Conservation (phyloP, 2,329 filamentous ascomycete genomes). For the Alternaria dauci region DNA sequence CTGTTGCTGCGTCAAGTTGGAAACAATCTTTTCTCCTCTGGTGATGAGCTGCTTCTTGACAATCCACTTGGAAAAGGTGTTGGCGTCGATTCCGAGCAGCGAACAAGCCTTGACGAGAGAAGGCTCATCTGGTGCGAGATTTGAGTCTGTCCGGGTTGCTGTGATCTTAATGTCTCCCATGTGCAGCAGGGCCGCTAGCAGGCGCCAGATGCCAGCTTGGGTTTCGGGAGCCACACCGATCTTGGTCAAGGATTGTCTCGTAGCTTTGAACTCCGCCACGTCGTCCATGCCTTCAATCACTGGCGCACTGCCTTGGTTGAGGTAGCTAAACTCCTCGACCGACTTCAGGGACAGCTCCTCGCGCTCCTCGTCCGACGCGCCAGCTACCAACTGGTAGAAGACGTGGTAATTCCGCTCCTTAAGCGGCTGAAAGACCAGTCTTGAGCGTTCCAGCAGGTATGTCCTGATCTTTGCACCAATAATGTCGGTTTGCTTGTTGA, state of each 20-base stretch:
- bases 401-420: constrained; percentile 99
- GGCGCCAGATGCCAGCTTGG: constrained; percentile 85
- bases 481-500: constrained; percentile 92
- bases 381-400: constrained; percentile 96
- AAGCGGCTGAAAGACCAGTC: constrained; percentile 94
- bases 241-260: constrained; percentile 82
- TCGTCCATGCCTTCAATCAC: constrained; percentile 95
- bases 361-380: constrained; percentile 83
- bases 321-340: constrained; percentile 91
- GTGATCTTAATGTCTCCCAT: constrained; percentile 97
- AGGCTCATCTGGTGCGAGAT: constrained; percentile 80
- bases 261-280: constrained; percentile 90
- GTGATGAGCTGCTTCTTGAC: constrained; percentile 99
- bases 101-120: constrained; percentile 81
- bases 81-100: constrained; percentile 85
- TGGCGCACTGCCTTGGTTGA: constrained; percentile 93
- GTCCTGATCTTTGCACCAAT: constrained; percentile 97
- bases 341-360: constrained; percentile 80
- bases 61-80: constrained; percentile 95
- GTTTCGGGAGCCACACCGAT: constrained; percentile 81
- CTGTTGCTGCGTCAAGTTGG: constrained; percentile 91
- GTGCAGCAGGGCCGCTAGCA: constrained; percentile 90
- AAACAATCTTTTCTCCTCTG: constrained; percentile 95
- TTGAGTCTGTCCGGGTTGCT: constrained; percentile 86
- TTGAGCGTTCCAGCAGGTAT: constrained; percentile 92